Base-by-base conservation (phyloP, 208 protist species). In the Sergeia podlipaevii region DNA sequence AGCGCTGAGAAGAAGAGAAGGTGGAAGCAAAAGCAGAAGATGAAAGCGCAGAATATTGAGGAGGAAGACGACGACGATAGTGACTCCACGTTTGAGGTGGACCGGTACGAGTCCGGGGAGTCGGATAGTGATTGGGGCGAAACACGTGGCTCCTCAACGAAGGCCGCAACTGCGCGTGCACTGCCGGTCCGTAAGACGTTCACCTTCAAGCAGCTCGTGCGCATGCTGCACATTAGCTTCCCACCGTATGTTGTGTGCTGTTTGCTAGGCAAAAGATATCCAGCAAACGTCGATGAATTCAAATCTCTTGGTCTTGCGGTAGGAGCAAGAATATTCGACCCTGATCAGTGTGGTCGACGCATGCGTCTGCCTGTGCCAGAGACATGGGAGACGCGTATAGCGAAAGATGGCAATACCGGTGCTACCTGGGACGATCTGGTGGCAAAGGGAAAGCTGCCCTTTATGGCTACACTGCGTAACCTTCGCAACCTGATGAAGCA, bases 401-500 rank as follows among this genome's bases (percentile, higher is more conserved):
- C 94, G 2, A 66, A 66, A 13, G 48, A 74, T 37, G 97, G 97
- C 42, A 98, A 98, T 71, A 81, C 33, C 1, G 76, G 78, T 7
- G 28, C 24, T 4, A 89, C 94, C 2, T 98, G 97, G 95, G 89
- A 98, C 58, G 59, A 65, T 21, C 72, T 98, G 8, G 65, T 98
- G n/a, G 74, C 75, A 32, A 17, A 59, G 5, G 59, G 83, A 6
- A 71, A 85, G 39, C 69, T 98, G 15, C 93, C 96, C 10, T 98
- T 97, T 67, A 98, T 97, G 93, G 96, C 95, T 18, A 94, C 96
- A 68, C 70, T 98, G 41, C 80, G 86, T 43, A 98, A 98, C 62
- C 47, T 98, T n/a, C 79, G 93, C n/a, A 98, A 98, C 74, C 60
- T 98, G 7, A 70, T 98, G 50, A 63, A 84, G 5, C 74, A 71